phyloP scores from a whole-genome alignment of 805 yeast species.

The Spathaspora hagerdaliae region DNA sequence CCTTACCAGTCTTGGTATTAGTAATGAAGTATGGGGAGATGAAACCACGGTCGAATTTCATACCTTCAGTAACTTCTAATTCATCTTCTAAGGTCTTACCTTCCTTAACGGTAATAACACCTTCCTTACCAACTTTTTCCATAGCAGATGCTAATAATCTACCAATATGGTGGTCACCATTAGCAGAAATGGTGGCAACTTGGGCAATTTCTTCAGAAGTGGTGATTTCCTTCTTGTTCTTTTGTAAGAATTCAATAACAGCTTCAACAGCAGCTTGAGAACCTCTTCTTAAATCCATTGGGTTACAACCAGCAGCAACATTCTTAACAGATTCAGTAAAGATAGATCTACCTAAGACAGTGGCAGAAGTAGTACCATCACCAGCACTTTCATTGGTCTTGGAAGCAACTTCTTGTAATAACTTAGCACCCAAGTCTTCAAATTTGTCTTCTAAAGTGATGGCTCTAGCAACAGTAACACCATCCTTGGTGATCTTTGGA shows the following conservation, averaged over 20 bases:
- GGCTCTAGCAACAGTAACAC: constrained; percentile 93
- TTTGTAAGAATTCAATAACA: constrained; percentile 77
- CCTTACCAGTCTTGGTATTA: constrained; percentile 87
- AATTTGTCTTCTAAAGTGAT: constrained; percentile 81
- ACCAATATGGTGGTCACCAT: constrained; percentile 94
- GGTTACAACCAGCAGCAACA: constrained; percentile 98
- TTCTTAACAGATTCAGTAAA: constrained; percentile 93
- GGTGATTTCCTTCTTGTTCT: constrained; percentile 88
- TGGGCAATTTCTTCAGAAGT: constrained; percentile 94
- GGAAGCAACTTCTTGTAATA: constrained; percentile 93
- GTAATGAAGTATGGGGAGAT: constrained; percentile 96
- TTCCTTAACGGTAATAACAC: constrained; percentile 96
- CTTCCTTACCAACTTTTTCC: constrained; percentile 99
- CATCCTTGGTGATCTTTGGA: constrained; percentile 98
- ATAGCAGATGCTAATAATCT: constrained; percentile 87
- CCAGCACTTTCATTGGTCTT: constrained; percentile 98
- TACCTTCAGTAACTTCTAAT: constrained; percentile 94
- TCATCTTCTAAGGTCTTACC: constrained; percentile 97
- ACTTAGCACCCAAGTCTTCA: constrained; percentile 94
- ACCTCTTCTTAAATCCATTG: constrained; percentile 97
- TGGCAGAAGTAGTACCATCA: constrained; percentile 98
- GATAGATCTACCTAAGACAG: constrained; percentile 92
- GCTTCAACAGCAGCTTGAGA: constrained; percentile 95
- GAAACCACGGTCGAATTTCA: constrained; percentile 97
- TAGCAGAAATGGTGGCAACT: constrained; percentile 97